Percentiles rank a stretch among this genome's conserved stretches.
phyloP scores from a whole-genome alignment of 2,329 filamentous ascomycete genomes.

The Talaromyces islandicus region DNA sequence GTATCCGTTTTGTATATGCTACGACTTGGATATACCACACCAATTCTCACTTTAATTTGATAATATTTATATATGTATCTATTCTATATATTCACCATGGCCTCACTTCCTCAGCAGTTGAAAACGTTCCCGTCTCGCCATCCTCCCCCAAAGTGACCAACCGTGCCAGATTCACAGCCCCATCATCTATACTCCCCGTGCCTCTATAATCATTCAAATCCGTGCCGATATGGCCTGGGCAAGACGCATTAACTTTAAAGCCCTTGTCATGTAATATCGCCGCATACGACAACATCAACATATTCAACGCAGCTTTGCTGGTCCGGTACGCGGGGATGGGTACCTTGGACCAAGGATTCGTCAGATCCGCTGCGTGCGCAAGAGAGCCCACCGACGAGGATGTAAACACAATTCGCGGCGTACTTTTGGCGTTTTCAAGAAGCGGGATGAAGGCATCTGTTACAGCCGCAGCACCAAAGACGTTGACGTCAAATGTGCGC shows the following conservation, averaged over 20 bases:
- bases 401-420: slow-evolving; percentile 22
- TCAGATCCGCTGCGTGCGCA: slow-evolving; percentile 12
- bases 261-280: slow-evolving; percentile 30
- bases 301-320: slow-evolving; percentile 41
- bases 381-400: slow-evolving; percentile 20
- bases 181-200: slow-evolving; percentile 1
- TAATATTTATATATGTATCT: too few species aligned
- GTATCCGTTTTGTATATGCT: too few species aligned
- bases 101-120: slow-evolving; percentile 15
- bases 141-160: slow-evolving; percentile 14
- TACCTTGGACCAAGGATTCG: slow-evolving; percentile 12
- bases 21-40: too few species aligned
- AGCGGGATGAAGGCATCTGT: slow-evolving; percentile 22
- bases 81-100: slow-evolving; percentile 12
- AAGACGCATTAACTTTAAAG: slow-evolving; percentile 20
- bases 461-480: slow-evolving; percentile 20
- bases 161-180: slow-evolving; percentile 16
- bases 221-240: slow-evolving; percentile 18
- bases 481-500: slow-evolving; percentile 21
- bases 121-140: slow-evolving; percentile 15
- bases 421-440: slow-evolving; percentile 17
- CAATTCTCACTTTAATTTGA: too few species aligned
- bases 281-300: slow-evolving; percentile 39
- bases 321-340: slow-evolving; percentile 29
- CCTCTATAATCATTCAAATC: slow-evolving; percentile 10